Evolutionary conservation across 2,329 filamentous ascomycete genomes (phyloP).

Genomic region (Tolypocladium guangdongense): DNA sequence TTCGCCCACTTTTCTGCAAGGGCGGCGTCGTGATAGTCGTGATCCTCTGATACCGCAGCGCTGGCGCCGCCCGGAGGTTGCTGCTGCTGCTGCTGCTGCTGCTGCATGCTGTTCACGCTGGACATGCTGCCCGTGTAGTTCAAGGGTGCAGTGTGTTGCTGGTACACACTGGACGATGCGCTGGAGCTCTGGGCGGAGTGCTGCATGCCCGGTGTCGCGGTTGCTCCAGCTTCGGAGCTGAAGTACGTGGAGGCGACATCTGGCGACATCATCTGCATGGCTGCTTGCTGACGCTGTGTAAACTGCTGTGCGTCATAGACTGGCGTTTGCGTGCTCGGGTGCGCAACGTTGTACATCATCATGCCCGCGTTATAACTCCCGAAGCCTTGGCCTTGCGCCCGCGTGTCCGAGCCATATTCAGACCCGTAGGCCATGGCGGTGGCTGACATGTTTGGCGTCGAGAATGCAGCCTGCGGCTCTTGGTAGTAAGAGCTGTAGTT

Average conservation of each 20-base stretch:
- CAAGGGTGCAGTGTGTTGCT: conserved; percentile 49
- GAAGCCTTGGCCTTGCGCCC: conserved; percentile 44
- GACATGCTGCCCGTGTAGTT: conserved; percentile 38
- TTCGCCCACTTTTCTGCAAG: conserved; percentile 59
- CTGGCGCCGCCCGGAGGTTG: conserved; percentile 5
- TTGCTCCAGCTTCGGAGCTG: conserved; percentile 26
- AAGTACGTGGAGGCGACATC: conserved; percentile 61
- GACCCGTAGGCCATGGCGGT: conserved; percentile 46
- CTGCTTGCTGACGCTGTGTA: conserved; percentile 63
- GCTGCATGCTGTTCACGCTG: conserved; percentile 33
- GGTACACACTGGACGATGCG: conserved; percentile 51
- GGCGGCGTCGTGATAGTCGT: conserved; percentile 46
- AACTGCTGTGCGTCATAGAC: conserved; percentile 73
- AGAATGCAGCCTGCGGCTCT: conserved; percentile 39
- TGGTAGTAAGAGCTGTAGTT: conserved; percentile 50
- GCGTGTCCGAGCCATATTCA: conserved; percentile 54
- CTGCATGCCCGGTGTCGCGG: conserved; percentile 44
- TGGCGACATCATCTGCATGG: conserved; percentile 55
- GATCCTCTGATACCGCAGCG: conserved; percentile 35
- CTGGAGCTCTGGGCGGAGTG: conserved; percentile 36
- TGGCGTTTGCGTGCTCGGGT: conserved; percentile 47
- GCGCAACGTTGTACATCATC: conserved; percentile 72
- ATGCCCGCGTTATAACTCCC: conserved; percentile 49
- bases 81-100: conserved; percentile 11
- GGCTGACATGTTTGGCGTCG: conserved; percentile 46